phyloP scores from a whole-genome alignment of 2,329 filamentous ascomycete genomes.

The Colletotrichum sp. region DNA sequence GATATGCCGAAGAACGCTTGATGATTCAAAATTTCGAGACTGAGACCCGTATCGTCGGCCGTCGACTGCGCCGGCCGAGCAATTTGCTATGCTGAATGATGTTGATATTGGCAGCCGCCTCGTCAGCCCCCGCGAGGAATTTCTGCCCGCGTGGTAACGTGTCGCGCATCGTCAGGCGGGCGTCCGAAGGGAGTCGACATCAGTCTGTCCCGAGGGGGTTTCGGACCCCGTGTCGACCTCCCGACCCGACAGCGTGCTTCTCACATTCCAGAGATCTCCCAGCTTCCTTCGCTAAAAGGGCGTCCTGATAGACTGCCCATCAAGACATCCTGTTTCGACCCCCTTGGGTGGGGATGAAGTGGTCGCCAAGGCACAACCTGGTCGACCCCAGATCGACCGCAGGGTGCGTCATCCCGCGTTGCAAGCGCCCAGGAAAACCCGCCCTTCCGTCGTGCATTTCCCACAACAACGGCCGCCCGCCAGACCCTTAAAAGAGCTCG shows the following conservation, averaged over 20 bases:
- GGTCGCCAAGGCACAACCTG: background rate
- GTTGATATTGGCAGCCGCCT: background rate
- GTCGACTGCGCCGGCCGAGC: background rate
- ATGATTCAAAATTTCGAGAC: background rate
- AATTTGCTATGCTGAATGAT: background rate
- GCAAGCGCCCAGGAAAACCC: background rate
- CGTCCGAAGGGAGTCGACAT: background rate
- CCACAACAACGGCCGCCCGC: background rate
- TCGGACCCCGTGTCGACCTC: background rate
- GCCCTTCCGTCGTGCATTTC: background rate
- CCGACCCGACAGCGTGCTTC: background rate
- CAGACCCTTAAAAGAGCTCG: background rate
- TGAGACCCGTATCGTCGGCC: background rate
- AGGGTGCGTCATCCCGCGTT: constrained; percentile 13
- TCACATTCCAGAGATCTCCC: background rate
- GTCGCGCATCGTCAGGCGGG: background rate
- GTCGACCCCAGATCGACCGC: constrained; percentile 2
- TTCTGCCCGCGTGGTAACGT: background rate
- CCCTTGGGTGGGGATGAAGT: background rate
- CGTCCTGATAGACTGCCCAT: background rate
- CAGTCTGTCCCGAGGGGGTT: background rate
- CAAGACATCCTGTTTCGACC: background rate
- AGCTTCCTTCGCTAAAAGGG: background rate
- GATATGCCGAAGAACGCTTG: constrained; percentile 7
- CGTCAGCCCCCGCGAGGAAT: constrained; percentile 14